phyloP scores from a whole-genome alignment of 352 stramenopile species.

The Globisporangium recalcitrans region DNA sequence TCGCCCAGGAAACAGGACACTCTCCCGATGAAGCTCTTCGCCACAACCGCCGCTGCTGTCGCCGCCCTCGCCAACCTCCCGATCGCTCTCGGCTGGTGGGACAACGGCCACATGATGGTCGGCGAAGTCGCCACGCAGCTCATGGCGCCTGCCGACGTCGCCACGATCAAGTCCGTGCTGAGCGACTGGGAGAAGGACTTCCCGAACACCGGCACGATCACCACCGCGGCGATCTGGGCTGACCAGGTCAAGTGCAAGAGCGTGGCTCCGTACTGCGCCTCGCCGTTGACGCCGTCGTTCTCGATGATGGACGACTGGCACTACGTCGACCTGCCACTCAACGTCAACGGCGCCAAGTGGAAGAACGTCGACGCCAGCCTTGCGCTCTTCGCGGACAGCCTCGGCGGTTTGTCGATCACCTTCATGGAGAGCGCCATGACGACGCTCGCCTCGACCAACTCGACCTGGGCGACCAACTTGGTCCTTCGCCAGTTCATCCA shows the following conservation, averaged over 20 bases:
- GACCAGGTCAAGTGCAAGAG: conserved; percentile 57
- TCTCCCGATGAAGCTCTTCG: conserved; percentile 35
- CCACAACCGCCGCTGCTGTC: conserved; percentile 11
- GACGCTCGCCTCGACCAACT: conserved; percentile 59
- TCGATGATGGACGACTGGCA: conserved; percentile 57
- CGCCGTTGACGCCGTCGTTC: conserved; percentile 35
- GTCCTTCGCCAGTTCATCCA: conserved; percentile 67
- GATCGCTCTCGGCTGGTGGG: conserved; percentile 41
- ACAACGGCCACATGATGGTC: conserved; percentile 64
- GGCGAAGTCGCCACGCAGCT: conserved; percentile 47
- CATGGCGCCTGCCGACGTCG: conserved; percentile 37
- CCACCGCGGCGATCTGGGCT: conserved; percentile 45
- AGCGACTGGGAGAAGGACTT: conserved; percentile 45
- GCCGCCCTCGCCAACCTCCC: conserved; percentile 17
- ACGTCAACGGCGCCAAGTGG: conserved; percentile 42
- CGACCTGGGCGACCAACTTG: conserved; percentile 60
- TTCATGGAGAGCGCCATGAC: conserved; percentile 43
- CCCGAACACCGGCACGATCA: conserved; percentile 47
- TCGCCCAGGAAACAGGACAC: background rate
- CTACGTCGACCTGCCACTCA: conserved; percentile 58
- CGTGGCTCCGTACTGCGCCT: conserved; percentile 30
- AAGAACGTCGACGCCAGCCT: conserved; percentile 33
- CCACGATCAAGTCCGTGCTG: conserved; percentile 45
- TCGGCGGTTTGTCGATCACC: conserved; percentile 40
- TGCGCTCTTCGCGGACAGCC: conserved; percentile 42